Conservation (phyloP, 2,329 filamentous ascomycete species). For the Leptographium galeiforme region DNA sequence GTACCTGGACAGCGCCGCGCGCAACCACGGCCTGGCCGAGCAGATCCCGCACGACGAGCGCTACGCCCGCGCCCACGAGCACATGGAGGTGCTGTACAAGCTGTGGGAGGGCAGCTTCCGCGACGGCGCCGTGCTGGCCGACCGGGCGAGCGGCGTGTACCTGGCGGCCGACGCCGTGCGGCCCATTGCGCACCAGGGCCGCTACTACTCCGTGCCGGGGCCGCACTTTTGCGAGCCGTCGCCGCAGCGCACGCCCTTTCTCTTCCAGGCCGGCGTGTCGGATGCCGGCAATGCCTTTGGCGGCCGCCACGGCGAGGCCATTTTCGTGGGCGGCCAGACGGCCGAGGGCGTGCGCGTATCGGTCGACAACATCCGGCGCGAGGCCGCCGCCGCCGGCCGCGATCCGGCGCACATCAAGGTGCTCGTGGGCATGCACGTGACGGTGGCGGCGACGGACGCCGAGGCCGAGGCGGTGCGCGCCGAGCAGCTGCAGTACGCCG, state of each 20-base stretch:
- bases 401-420: conserved; percentile 11
- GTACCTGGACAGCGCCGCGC: conserved; percentile 9
- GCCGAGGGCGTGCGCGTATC: conserved; percentile 3
- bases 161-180: background rate
- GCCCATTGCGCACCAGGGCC: conserved; percentile 3
- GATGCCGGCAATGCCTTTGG: conserved; percentile 12
- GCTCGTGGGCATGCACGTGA: conserved; percentile 8
- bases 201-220: conserved; percentile 1
- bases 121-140: conserved; percentile 5
- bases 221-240: conserved; percentile 1
- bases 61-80: conserved; percentile 12
- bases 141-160: background rate
- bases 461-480: conserved; percentile 11
- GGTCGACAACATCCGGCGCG: conserved; percentile 6
- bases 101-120: conserved; percentile 7
- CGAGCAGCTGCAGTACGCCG: conserved; percentile 7
- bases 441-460: conserved; percentile 11
- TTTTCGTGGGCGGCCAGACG: conserved; percentile 11
- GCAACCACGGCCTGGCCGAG: conserved; percentile 7
- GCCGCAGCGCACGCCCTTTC: conserved; percentile 11
- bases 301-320: conserved; percentile 12
- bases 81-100: conserved; percentile 13
- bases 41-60: conserved; percentile 12
- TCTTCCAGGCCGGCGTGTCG: conserved; percentile 14
- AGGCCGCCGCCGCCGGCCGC: conserved; percentile 8